Conservation (phyloP, 1,284 basidiomycete genomes). For the Meira miltonrushii region DNA sequence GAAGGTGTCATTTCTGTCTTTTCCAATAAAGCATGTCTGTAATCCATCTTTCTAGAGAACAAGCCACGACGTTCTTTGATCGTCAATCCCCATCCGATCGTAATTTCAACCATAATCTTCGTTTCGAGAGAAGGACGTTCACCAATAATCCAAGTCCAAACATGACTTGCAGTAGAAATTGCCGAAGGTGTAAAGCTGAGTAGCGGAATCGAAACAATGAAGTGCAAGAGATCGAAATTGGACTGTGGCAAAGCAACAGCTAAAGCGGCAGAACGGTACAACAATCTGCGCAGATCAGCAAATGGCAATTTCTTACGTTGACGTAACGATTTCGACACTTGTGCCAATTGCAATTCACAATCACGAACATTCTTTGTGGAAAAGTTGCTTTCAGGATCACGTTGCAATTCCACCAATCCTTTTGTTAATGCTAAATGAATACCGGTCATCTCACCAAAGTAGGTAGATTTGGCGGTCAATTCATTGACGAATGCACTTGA, state of each 20-base stretch:
- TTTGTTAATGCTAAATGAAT: constrained; percentile 62
- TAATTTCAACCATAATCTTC: constrained; percentile 75
- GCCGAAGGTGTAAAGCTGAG: constrained; percentile 81
- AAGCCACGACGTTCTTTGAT: constrained; percentile 64
- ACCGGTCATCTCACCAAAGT: constrained; percentile 71
- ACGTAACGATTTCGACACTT: constrained; percentile 60
- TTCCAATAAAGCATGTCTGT: constrained; percentile 75
- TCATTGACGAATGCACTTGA: constrained; percentile 40
- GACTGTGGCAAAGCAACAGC: constrained; percentile 54
- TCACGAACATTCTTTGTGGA: constrained; percentile 60
- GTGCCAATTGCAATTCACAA: constrained; percentile 67
- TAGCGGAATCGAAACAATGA: constrained; percentile 81
- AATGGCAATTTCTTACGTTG: constrained; percentile 19
- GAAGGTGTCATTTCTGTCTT: constrained; percentile 86
- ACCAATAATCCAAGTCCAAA: constrained; percentile 94
- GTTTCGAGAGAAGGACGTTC: constrained; percentile 73
- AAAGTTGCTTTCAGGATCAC: constrained; percentile 61
- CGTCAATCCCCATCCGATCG: constrained; percentile 78
- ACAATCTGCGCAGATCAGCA: constrained; percentile 71
- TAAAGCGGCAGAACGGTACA: constrained; percentile 74
- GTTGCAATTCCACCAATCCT: constrained; percentile 61
- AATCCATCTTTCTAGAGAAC: constrained; percentile 58
- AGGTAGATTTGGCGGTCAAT: constrained; percentile 41
- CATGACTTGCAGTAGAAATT: constrained; percentile 79
- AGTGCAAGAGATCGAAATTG: constrained; percentile 80